Base-by-base conservation (phyloP, 352 stramenopile species). In the Globisporangium lucens region DNA sequence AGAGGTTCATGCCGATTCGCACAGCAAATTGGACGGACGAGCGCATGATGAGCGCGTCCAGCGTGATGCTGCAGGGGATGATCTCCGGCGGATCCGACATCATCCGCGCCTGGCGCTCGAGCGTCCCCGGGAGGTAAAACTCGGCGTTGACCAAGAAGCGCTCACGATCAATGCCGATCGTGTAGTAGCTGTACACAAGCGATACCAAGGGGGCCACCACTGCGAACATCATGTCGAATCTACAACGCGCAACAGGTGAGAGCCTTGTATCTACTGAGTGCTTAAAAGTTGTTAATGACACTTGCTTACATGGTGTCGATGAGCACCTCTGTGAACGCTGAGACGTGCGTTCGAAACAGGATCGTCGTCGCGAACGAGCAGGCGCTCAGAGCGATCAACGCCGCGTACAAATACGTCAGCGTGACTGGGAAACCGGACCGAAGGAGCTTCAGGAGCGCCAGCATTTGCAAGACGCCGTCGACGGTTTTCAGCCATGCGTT, bases 171-270 rank as follows among this genome's bases (percentile, higher is more conserved):
- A 81, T 75, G 5, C 75, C 52, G 49, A 84, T 78, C 30, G 69
- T 72, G 24, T 64, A 4, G 43, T 74, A 76, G 61, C 74, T 74
- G 41, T 77, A 82, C 1, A 71, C 30, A 2, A 80, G 66, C 4
- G 75, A 62, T 6, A 66, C 9, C 24, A 84, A 72, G 15, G 76
- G 74, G 4, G 68, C 74, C 0, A 70, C 24, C n/a, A 84, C 67
- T 17, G 76, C 71, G n/a, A 71, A 69, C 30, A 78, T 49, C 53
- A 84, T 30, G 29, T 78, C 76, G 24, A 82, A 82, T 7, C 76
- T 83, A 49, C 15, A n/a, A 17, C 24, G 24, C 0, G 24, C 24
- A 24, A 24, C 24, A 24, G 24, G 24, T 24, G 24, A 24, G 24
- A 24, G 24, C 24, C 24, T 24, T 24, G 24, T 24, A 24, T 24